Evolutionary conservation across 805 yeast genomes (phyloP), one percentile per base, ranked within the genome.

Genomic region (Pichia cabralensis): DNA sequence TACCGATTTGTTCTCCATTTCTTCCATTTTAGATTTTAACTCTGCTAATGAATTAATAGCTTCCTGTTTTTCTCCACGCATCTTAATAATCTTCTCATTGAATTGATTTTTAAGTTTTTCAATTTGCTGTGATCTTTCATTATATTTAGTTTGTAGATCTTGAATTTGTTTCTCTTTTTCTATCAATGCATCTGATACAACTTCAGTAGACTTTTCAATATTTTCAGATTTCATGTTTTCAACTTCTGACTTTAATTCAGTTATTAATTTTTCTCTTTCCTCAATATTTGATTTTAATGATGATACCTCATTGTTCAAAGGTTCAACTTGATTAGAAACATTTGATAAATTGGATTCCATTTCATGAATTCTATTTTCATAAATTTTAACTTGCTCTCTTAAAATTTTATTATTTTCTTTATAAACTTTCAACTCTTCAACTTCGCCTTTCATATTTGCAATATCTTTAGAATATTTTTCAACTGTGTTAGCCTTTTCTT

Each of bases 211-310:
- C 8, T 9, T 6, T 8, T 20, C 19, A n/a, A 9, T 1, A 39
- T 60, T 60, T 40, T 75, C 65, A 11, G 55, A 58, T 53, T 71
- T 74, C 75, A 83, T 72, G 17, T 73, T 62, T n/a, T 68, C 69
- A 34, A 65, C 63, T 40, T 80, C 84, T 41, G 72, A 73, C 25
- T 60, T 57, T 8, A 67, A 47, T 18, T 71, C 52, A 28, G 53
- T 52, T 26, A 78, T 47, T 36, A 71, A 68, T 47, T 71, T 67
- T 14, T 64, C 67, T 35, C 70, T 73, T 12, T 71, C 66, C 11
- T 61, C 69, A 9, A 67, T 38, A 13, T 68, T 49, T 3, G 36
- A 14, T 18, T 41, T 40, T 20, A 55, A 35, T 42, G 36, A 40
- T 6, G 33, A 41, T 7, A 39, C 26, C 21, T 46, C 39, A 12